Evolutionary conservation across 345 rosid genomes (phyloP).

Genomic region (Eucalyptus coolabah): DNA sequence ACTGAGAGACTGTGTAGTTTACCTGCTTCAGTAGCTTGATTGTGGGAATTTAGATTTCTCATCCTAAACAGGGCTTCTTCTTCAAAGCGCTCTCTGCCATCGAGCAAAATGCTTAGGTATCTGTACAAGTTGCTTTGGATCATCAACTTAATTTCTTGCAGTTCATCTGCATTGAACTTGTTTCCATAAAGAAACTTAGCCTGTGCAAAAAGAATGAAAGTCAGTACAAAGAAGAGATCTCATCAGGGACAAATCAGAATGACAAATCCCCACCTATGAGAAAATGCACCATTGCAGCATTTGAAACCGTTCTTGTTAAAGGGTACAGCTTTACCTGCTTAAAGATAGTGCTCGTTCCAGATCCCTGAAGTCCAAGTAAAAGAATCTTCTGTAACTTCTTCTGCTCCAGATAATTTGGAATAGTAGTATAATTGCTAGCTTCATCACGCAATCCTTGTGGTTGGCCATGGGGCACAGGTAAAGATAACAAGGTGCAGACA

Average conservation of each 20-base stretch:
- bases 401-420: constrained; percentile 85
- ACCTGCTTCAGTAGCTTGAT: constrained; percentile 48
- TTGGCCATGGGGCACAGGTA: constrained; percentile 80
- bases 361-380: constrained; percentile 69
- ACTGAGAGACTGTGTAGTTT: not conserved
- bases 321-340: constrained; percentile 54
- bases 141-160: constrained; percentile 88
- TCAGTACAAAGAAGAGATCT: not conserved
- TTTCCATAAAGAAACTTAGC: constrained; percentile 91
- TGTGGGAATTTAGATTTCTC: constrained; percentile 18
- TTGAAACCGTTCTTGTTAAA: not conserved
- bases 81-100: constrained; percentile 96
- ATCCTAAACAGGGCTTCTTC: constrained; percentile 59
- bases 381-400: constrained; percentile 74
- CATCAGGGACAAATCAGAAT: not conserved
- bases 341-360: constrained; percentile 98
- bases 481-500: constrained; percentile 68
- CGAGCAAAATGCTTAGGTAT: constrained; percentile 89
- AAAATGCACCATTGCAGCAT: not conserved
- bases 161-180: constrained; percentile 67
- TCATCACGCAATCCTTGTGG: constrained; percentile 63
- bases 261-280: not conserved
- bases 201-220: constrained; percentile 27
- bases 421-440: constrained; percentile 49
- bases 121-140: constrained; percentile 94